These are phyloP conservation scores for Blastocystis hominis DNA, from an alignment of 352 stramenopile species.

Conservation along the genomic window DNA sequence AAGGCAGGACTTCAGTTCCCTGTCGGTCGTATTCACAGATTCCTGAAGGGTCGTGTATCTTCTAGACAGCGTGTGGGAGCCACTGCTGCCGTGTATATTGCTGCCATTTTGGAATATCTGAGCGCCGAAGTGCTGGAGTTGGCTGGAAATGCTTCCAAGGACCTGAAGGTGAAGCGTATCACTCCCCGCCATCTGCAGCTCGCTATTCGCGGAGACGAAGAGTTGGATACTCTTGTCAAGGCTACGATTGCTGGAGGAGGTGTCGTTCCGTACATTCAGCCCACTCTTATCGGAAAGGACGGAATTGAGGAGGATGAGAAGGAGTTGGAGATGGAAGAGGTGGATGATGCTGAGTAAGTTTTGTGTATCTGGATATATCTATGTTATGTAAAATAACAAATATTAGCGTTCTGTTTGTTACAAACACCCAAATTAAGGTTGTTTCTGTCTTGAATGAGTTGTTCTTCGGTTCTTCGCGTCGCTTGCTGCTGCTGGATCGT, in stretches of 20 bases:
- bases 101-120: conserved; percentile 99
- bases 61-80: conserved; percentile 94
- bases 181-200: conserved; percentile 97
- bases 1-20: conserved; percentile 96
- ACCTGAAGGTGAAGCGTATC: conserved; percentile 93
- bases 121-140: conserved; percentile 98
- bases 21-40: conserved; percentile 96
- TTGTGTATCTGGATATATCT: not conserved
- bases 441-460: not conserved
- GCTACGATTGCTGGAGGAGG: conserved; percentile 97
- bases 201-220: conserved; percentile 97
- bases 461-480: not conserved
- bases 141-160: conserved; percentile 89
- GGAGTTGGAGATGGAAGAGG: conserved; percentile 52
- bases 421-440: not conserved
- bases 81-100: conserved; percentile 96
- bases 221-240: conserved; percentile 99
- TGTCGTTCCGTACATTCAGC: conserved; percentile 99
- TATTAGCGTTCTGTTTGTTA: not conserved
- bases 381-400: not conserved
- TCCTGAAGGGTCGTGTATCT: conserved; percentile 94
- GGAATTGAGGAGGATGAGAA: conserved; percentile 66
- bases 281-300: conserved; percentile 96
- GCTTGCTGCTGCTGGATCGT: not conserved
- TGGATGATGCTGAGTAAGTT: conserved; percentile 33